phyloP scores from a whole-genome alignment of 2,329 filamentous ascomycete species.

The Fusarium paranaense region DNA sequence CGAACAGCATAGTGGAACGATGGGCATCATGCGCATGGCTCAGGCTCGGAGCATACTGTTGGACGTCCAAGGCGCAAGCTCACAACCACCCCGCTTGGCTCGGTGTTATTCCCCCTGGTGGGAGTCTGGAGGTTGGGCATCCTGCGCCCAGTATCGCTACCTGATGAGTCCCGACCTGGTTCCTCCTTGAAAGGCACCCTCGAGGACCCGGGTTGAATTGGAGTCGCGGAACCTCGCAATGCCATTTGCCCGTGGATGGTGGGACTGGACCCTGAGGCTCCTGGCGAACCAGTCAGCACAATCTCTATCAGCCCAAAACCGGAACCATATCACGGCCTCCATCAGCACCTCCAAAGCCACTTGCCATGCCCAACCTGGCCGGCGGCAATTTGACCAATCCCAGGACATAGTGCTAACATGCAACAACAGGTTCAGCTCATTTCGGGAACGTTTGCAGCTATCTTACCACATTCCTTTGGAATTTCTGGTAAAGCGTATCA shows the following conservation, averaged over 20 bases:
- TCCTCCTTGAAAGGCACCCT: not conserved
- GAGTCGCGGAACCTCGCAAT: not conserved
- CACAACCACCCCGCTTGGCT: not conserved
- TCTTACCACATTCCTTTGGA: slow-evolving; percentile 55
- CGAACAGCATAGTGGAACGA: not conserved
- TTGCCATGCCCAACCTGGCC: slow-evolving; percentile 3
- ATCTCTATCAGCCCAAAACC: not conserved
- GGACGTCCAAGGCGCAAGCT: not conserved
- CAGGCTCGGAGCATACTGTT: not conserved
- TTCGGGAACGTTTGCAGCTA: slow-evolving; percentile 54
- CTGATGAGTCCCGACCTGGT: not conserved
- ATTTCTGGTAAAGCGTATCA: slow-evolving; percentile 52
- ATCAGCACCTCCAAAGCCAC: not conserved
- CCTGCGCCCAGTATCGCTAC: not conserved
- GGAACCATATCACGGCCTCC: not conserved
- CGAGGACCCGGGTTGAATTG: not conserved
- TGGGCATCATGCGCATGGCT: not conserved
- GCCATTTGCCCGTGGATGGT: not conserved
- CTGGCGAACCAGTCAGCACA: not conserved
- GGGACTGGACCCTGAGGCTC: not conserved
- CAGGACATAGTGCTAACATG: slow-evolving; percentile 37
- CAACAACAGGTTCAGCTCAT: slow-evolving; percentile 54
- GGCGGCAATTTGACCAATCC: not conserved
- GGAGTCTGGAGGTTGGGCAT: not conserved
- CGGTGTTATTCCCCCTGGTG: not conserved